Percentiles rank a stretch among this genome's conserved stretches.
phyloP scores from a whole-genome alignment of 768 basidiomycete genomes.

The Myochromella boudieri region DNA sequence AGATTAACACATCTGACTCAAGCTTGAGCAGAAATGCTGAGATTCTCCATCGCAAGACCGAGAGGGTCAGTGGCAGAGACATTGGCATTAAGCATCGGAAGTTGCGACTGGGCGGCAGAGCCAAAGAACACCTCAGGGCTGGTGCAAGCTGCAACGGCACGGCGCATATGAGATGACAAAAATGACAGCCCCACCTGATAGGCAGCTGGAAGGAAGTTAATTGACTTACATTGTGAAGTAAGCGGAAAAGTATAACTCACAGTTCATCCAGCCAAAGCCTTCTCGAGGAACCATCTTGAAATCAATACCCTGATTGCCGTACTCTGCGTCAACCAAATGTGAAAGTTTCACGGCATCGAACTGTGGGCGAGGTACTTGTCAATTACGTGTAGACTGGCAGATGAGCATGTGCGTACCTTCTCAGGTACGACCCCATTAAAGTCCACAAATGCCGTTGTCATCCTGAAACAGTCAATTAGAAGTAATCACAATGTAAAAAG shows the following conservation, averaged over 20 bases:
- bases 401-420: conserved; percentile 55
- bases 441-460: conserved; percentile 93
- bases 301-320: conserved; percentile 94
- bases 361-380: conserved; percentile 30
- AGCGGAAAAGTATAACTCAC: conserved; percentile 41
- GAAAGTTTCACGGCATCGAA: conserved; percentile 97
- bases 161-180: conserved; percentile 90
- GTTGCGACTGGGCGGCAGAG: conserved; percentile 38
- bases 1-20: not conserved
- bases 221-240: not conserved
- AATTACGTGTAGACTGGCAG: not conserved
- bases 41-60: conserved; percentile 61
- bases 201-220: conserved; percentile 54
- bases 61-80: conserved; percentile 53
- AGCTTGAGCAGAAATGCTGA: conserved; percentile 26
- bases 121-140: conserved; percentile 90
- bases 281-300: conserved; percentile 97
- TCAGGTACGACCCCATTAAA: conserved; percentile 98
- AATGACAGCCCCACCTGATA: conserved; percentile 97
- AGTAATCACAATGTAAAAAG: not conserved
- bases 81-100: conserved; percentile 34
- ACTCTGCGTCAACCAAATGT: conserved; percentile 96
- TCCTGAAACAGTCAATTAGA: conserved; percentile 45
- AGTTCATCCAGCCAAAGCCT: conserved; percentile 99
- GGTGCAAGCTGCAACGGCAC: conserved; percentile 93